Conservation (phyloP, 2,329 filamentous ascomycete species). For the Sclerotinia spermophila region DNA sequence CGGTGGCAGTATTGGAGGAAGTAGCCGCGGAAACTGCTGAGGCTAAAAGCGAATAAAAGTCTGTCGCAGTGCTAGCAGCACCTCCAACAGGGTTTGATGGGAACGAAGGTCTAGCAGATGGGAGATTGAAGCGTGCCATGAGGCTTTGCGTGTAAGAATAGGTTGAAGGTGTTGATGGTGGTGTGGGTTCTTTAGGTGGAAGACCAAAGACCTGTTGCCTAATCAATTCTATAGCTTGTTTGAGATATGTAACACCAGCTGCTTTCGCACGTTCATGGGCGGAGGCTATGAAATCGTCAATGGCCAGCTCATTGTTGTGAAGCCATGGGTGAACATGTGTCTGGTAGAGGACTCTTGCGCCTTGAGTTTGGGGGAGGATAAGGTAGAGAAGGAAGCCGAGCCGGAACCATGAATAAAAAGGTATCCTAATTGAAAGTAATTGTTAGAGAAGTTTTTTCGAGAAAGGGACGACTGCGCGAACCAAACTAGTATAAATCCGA, state of each 20-base stretch:
- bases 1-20: slow-evolving; percentile 27
- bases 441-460: not conserved
- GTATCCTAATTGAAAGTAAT: slow-evolving; percentile 55
- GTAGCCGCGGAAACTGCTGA: slow-evolving; percentile 60
- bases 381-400: slow-evolving; percentile 87
- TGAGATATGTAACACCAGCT: slow-evolving; percentile 72
- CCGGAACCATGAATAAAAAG: slow-evolving; percentile 91
- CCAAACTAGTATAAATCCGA: slow-evolving; percentile 82
- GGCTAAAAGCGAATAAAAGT: slow-evolving; percentile 76
- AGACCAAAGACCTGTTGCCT: slow-evolving; percentile 77
- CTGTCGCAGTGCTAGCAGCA: slow-evolving; percentile 48
- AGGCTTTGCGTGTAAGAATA: slow-evolving; percentile 72
- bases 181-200: slow-evolving; percentile 51
- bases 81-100: slow-evolving; percentile 34
- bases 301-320: slow-evolving; percentile 77
- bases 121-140: slow-evolving; percentile 82
- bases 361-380: slow-evolving; percentile 95
- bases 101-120: slow-evolving; percentile 58
- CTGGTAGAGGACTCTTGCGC: slow-evolving; percentile 81
- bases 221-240: slow-evolving; percentile 65
- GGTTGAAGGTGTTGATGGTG: slow-evolving; percentile 45
- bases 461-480: slow-evolving; percentile 38
- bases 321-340: slow-evolving; percentile 85
- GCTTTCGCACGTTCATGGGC: slow-evolving; percentile 74
- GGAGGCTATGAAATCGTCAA: slow-evolving; percentile 84